phyloP scores from a whole-genome alignment of 129 eudicot species.

The Chrysanthemum seticuspe region DNA sequence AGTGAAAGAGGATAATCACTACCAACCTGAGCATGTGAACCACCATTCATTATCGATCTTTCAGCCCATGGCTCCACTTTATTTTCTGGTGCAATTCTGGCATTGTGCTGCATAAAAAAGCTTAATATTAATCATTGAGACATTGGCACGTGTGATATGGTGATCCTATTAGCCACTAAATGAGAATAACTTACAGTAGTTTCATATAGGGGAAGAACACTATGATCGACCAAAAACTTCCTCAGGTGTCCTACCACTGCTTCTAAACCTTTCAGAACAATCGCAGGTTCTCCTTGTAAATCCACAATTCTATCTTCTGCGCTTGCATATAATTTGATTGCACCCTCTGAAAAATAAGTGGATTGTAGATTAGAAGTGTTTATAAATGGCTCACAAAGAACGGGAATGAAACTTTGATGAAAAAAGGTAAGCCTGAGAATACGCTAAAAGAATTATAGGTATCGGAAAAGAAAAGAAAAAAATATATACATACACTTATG shows the following conservation, averaged over 20 bases:
- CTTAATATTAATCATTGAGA: background rate
- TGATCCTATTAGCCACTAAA: background rate
- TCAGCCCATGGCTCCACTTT: slow-evolving; percentile 56
- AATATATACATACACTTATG: too few species aligned
- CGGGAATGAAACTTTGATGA: too few species aligned
- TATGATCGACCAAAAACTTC: slow-evolving; percentile 69
- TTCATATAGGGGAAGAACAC: slow-evolving; percentile 62
- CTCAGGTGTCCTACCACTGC: slow-evolving; percentile 57
- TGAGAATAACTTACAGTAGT: slow-evolving; percentile 48
- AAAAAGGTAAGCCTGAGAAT: too few species aligned
- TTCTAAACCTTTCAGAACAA: slow-evolving; percentile 61
- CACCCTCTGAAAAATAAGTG: slow-evolving; percentile 39
- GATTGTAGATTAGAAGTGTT: too few species aligned
- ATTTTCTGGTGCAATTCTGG: slow-evolving; percentile 37
- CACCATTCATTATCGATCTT: slow-evolving; percentile 29
- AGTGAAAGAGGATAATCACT: slow-evolving; percentile 38
- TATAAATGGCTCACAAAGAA: too few species aligned
- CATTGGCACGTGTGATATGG: background rate
- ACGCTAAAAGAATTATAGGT: too few species aligned
- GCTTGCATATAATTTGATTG: slow-evolving; percentile 36
- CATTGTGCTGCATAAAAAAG: slow-evolving; percentile 40
- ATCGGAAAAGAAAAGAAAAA: too few species aligned
- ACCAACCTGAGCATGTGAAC: slow-evolving; percentile 33
- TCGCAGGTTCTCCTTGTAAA: slow-evolving; percentile 58
- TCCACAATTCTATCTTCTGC: slow-evolving; percentile 61